phyloP scores from a whole-genome alignment of 352 stramenopile species.

The Globisporangium megalacanthum region DNA sequence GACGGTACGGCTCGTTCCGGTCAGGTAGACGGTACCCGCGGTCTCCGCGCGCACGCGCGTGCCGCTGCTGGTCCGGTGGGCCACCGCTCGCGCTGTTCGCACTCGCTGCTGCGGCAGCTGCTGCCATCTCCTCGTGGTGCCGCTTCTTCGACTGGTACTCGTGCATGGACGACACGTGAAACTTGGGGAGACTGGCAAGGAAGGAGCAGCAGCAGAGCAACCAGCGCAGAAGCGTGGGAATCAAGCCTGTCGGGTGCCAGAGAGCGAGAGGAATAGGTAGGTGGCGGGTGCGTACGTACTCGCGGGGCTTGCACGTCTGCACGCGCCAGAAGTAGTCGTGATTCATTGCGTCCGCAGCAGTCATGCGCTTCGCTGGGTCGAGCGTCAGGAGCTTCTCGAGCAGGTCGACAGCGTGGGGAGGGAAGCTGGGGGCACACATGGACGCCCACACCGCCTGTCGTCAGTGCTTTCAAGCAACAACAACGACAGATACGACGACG shows the following conservation, averaged over 20 bases:
- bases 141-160: slow-evolving; percentile 87
- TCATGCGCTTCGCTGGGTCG: slow-evolving; percentile 92
- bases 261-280: too few relatives aligned
- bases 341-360: slow-evolving; percentile 91
- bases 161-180: slow-evolving; percentile 75
- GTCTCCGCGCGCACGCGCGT: slow-evolving; percentile 8
- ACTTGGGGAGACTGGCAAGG: slow-evolving; percentile 68
- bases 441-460: background rate
- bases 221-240: background rate
- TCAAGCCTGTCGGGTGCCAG: background rate
- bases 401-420: slow-evolving; percentile 83
- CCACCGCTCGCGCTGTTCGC: background rate
- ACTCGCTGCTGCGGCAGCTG: slow-evolving; percentile 23
- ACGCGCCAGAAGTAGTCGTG: slow-evolving; percentile 96
- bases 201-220: slow-evolving; percentile 2
- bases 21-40: slow-evolving; percentile 8
- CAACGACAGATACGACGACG: background rate
- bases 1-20: slow-evolving; percentile 17
- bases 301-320: slow-evolving; percentile 75
- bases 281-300: slow-evolving; percentile 35
- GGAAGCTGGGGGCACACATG: slow-evolving; percentile 36
- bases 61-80: slow-evolving; percentile 15
- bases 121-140: slow-evolving; percentile 68
- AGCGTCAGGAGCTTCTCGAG: slow-evolving; percentile 93
- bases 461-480: slow-evolving; percentile 1